Evolutionary conservation across 495 filamentous ascomycete genomes (phyloP).

Genomic region (Tuber magnatum): DNA sequence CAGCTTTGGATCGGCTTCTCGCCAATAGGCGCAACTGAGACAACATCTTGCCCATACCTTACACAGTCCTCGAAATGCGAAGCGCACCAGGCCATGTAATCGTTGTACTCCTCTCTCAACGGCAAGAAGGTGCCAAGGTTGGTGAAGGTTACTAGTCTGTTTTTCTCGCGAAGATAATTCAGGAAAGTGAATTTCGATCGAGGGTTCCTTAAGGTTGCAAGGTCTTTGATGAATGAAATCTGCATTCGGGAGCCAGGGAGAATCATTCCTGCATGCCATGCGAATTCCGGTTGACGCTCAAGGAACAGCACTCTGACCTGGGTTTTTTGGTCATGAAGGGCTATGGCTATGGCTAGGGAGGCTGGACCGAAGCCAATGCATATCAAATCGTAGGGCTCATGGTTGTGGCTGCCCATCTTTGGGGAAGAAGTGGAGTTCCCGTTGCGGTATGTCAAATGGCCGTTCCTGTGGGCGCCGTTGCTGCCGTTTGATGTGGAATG

Average conservation of each 20-base stretch:
- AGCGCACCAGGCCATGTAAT: slow-evolving; percentile 92
- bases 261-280: slow-evolving; percentile 93
- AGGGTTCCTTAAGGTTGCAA: slow-evolving; percentile 81
- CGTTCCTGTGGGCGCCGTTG: slow-evolving; percentile 23
- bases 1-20: slow-evolving; percentile 50
- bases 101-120: slow-evolving; percentile 80
- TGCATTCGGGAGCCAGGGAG: slow-evolving; percentile 92
- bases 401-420: neutral
- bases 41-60: slow-evolving; percentile 67
- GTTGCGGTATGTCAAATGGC: slow-evolving; percentile 10
- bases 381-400: slow-evolving; percentile 59
- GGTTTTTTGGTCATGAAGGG: slow-evolving; percentile 63
- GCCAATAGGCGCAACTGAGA: slow-evolving; percentile 51
- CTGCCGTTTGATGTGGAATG: slow-evolving; percentile 18
- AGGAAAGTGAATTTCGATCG: slow-evolving; percentile 90
- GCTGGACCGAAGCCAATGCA: slow-evolving; percentile 93
- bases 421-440: slow-evolving; percentile 21
- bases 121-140: slow-evolving; percentile 87
- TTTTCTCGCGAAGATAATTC: slow-evolving; percentile 77
- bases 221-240: slow-evolving; percentile 94
- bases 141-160: slow-evolving; percentile 75
- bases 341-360: slow-evolving; percentile 84
- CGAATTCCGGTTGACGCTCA: slow-evolving; percentile 74
- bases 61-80: slow-evolving; percentile 71
- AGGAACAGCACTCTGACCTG: slow-evolving; percentile 62